phyloP scores from a whole-genome alignment of 371 early-diverging fungal species.

The Syncephalastrum monosporum region DNA sequence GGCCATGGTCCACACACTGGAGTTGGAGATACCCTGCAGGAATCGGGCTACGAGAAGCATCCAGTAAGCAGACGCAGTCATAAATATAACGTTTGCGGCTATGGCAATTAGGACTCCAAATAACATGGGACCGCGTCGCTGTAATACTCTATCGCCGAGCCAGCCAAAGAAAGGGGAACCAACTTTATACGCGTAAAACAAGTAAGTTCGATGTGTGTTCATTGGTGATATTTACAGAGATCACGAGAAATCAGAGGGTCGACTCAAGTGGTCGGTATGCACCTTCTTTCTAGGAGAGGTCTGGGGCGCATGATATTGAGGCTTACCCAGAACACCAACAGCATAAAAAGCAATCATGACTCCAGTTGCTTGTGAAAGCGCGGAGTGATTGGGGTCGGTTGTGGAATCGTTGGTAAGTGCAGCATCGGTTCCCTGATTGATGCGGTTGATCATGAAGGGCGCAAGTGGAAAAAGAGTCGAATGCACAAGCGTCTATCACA shows the following conservation, averaged over 20 bases:
- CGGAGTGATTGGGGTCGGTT: conserved; percentile 8
- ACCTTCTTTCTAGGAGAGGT: too few relatives aligned
- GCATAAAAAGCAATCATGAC: conserved; percentile 71
- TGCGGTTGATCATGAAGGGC: conserved; percentile 69
- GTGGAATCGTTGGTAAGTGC: neutral
- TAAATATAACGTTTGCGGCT: conserved; percentile 59
- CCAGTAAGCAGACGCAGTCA: conserved; percentile 53
- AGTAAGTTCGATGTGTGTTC: too few relatives aligned
- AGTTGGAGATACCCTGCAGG: conserved; percentile 65
- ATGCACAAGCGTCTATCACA: conserved; percentile 34
- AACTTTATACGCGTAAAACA: conserved; percentile 12
- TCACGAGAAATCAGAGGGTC: too few relatives aligned
- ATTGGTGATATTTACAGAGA: too few relatives aligned
- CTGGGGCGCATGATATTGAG: too few relatives aligned
- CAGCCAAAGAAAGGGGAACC: conserved; percentile 76
- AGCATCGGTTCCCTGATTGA: conserved; percentile 27
- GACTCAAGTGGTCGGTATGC: too few relatives aligned
- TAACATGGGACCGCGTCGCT: conserved; percentile 64
- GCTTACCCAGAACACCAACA: conserved; percentile 63
- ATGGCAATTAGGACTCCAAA: conserved; percentile 55
- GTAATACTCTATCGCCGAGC: conserved; percentile 44
- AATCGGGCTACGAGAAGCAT: conserved; percentile 62
- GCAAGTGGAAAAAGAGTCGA: conserved; percentile 43
- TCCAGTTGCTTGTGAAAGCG: conserved; percentile 52
- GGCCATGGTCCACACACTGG: conserved; percentile 65